Evolutionary conservation across 345 rosid genomes (phyloP), one percentile per base, ranked within the genome.

Genomic region (Cochlearia excelsa): DNA sequence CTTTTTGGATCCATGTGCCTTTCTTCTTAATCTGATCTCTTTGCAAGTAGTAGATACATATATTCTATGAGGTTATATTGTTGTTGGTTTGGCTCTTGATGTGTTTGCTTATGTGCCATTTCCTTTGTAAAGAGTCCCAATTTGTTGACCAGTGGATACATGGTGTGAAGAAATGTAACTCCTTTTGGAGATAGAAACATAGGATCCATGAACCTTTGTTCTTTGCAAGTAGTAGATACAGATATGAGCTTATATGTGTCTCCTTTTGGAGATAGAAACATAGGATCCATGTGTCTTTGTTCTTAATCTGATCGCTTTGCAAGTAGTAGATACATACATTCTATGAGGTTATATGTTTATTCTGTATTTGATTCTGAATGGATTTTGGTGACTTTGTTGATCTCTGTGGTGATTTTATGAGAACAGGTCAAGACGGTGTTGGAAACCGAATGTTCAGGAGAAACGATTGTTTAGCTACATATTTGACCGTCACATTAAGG

Each of bases 361-460:
- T 9, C 2, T 37, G 23, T 16, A 16, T 16, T 23, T 54, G 27
- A 10, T 28, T 64, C 4, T 37, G 26, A 37, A 40, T 54, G 63
- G 51, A 16, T 16, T 69, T 40, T 9, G 55, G 42, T 66, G 40
- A 47, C 16, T 37, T 31, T 59, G 51, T 70, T 30, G 53, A 54
- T 51, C 10, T 47, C 37, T 45, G 57, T 42, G 55, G 40, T 46
- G 29, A 61, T 33, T 61, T 31, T 8, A 4, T 60, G 63, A 48
- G 26, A 29, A 68, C 67, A 93, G 97, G 83, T 61, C 82, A 28
- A 82, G 90, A 76, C 80, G 95, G 74, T 67, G 61, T 68, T 89
- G 97, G 97, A 93, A 83, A 77, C 97, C 99, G 28, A 93, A 93
- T 63, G 91, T 85, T 10, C 95, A 93, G 68, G 88, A 87, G 57